Conservation (phyloP, 2,329 filamentous ascomycete species). For the Thielaviopsis musarum region DNA sequence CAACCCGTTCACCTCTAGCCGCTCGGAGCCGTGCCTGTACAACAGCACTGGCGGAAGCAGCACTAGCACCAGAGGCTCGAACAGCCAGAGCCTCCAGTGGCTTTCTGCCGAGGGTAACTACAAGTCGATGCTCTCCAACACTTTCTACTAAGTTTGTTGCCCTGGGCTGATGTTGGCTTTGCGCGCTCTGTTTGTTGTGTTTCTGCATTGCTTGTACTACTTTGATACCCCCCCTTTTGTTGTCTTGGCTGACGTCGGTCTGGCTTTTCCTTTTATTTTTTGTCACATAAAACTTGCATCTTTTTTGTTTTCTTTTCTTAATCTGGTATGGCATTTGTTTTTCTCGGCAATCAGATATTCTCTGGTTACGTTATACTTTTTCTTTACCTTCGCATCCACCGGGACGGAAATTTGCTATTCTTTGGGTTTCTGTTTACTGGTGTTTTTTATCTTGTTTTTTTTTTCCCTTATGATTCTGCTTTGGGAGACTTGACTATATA, state of each 20-base stretch:
- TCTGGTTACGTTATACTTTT: not conserved
- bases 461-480: not conserved
- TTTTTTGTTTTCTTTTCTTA: not conserved
- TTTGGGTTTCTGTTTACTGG: not conserved
- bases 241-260: not conserved
- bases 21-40: not conserved
- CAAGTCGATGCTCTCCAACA: conserved; percentile 1
- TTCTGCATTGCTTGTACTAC: not conserved
- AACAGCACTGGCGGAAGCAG: not conserved
- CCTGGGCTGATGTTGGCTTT: not conserved
- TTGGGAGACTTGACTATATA: not conserved
- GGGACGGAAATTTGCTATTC: not conserved
- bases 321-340: not conserved
- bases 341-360: not conserved
- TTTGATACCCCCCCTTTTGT: not conserved
- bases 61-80: not conserved
- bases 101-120: conserved; percentile 3
- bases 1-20: not conserved
- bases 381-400: not conserved
- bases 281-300: not conserved
- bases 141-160: not conserved
- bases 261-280: not conserved
- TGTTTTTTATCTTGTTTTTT: not conserved
- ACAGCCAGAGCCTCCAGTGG: not conserved
- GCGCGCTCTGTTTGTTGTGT: not conserved